phyloP scores from a whole-genome alignment of 495 filamentous ascomycete species.

The Choiromyces venosus region DNA sequence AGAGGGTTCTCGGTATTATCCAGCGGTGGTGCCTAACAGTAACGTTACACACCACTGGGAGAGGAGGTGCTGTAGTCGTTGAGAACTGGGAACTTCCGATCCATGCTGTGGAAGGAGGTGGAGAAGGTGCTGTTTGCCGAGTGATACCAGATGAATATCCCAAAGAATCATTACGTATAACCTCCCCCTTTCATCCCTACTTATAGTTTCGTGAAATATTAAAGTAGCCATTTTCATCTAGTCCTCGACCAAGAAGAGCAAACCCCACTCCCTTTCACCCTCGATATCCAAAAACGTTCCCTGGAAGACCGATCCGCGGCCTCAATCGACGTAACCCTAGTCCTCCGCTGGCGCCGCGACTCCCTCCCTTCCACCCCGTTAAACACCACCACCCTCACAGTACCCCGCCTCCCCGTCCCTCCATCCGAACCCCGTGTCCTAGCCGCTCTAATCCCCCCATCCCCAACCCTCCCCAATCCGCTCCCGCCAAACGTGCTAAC shows the following conservation, averaged over 20 bases:
- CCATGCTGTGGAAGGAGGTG: slow-evolving; percentile 25
- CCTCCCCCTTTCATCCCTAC: not conserved
- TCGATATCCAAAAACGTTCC: slow-evolving; percentile 64
- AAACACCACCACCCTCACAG: slow-evolving; percentile 59
- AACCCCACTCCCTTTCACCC: slow-evolving; percentile 48
- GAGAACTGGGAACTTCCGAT: slow-evolving; percentile 51
- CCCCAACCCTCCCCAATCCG: slow-evolving; percentile 34
- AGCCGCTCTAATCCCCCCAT: slow-evolving; percentile 50
- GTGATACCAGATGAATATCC: slow-evolving; percentile 44
- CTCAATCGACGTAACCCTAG: slow-evolving; percentile 66
- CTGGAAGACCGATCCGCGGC: slow-evolving; percentile 74
- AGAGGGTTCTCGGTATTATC: slow-evolving; percentile 54
- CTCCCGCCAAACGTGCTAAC: slow-evolving; percentile 19
- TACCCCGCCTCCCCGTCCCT: slow-evolving; percentile 72
- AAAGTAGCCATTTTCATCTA: slow-evolving; percentile 15
- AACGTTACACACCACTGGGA: slow-evolving; percentile 61
- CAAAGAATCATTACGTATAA: slow-evolving; percentile 33
- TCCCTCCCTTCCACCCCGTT: slow-evolving; percentile 42
- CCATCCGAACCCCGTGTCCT: slow-evolving; percentile 84
- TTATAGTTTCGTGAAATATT: not conserved
- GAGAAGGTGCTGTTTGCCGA: slow-evolving; percentile 44
- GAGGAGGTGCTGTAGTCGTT: slow-evolving; percentile 53
- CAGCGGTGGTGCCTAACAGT: slow-evolving; percentile 77
- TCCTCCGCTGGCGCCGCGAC: slow-evolving; percentile 67
- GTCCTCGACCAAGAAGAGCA: slow-evolving; percentile 52